A percentile compares a stretch with the other conserved stretches of the same genome.
Evolutionary conservation across 2,329 filamentous ascomycete genomes (phyloP).

Genomic region (Blastomyces silverae): DNA sequence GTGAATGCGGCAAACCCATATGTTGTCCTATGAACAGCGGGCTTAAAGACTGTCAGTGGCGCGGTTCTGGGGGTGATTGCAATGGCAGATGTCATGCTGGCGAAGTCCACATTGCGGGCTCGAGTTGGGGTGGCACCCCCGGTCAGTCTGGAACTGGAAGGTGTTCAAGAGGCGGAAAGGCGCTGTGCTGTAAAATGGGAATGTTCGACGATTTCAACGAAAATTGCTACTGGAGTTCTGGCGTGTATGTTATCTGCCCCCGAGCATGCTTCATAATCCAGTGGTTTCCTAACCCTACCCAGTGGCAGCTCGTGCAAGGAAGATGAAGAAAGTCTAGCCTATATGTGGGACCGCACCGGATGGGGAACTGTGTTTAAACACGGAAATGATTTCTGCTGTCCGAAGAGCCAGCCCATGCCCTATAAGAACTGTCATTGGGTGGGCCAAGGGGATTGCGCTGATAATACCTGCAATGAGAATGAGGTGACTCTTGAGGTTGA

Average conservation of each 20-base stretch:
- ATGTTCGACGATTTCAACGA: conserved; percentile 7
- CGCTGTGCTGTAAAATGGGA: conserved; percentile 9
- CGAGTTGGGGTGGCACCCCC: conserved; percentile 10
- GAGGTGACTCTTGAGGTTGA: conserved; percentile 1
- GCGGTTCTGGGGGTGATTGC: conserved; percentile 17
- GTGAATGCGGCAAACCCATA: conserved; percentile 17
- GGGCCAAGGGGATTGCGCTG: conserved; percentile 2
- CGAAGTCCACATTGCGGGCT: conserved; percentile 14
- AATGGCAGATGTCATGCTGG: conserved; percentile 21
- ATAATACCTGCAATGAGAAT: conserved; percentile 6
- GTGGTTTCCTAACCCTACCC: background rate
- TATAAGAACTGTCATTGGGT: conserved; percentile 8
- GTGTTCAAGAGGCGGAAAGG: conserved; percentile 4
- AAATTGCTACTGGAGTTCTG: conserved; percentile 8
- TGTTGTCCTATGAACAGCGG: conserved; percentile 19
- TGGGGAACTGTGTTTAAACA: conserved; percentile 9
- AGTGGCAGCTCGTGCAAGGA: conserved; percentile 5
- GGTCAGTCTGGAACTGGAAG: conserved; percentile 2
- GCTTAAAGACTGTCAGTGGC: conserved; percentile 18
- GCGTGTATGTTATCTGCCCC: background rate
- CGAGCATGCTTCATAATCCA: background rate
- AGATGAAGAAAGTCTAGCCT: conserved; percentile 2
- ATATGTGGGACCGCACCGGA: conserved; percentile 8
- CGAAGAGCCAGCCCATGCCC: conserved; percentile 6
- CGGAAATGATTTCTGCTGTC: conserved; percentile 6